Evolutionary conservation across 2,329 filamentous ascomycete genomes (phyloP), one percentile per base, ranked within the genome.

Genomic region (Colletotrichum navitas): DNA sequence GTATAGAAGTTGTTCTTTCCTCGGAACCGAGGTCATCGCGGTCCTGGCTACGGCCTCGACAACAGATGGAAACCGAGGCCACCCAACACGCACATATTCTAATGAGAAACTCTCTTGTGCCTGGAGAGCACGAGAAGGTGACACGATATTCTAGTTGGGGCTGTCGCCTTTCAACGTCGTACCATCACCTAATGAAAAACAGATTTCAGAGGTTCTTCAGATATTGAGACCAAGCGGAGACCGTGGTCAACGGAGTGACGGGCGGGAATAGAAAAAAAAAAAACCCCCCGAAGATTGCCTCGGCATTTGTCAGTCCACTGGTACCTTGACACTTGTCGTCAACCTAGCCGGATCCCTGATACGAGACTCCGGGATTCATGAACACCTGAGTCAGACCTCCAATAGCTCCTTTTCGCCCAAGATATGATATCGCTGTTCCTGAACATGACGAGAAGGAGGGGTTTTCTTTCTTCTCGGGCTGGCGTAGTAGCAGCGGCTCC

Each of bases 251-350:
- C 51, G 36, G 51, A 24, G 51, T 63, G 43, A 47, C 52, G 58
- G 58, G 63, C 34, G 52, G 10, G 43, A 52, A 32, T 36, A 36
- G n/a, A 18, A 16, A 45, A 21, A 32, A 29, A 29, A 29, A 29
- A 29, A 29, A 29, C n/a, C n/a, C n/a, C n/a, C n/a, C 29, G 65
- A 58, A 41, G 58, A 36, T 8, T 18, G 34, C 26, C 26, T 52
- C 18, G 51, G 59, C 51, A 43, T 10, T 56, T 63, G 43, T 63
- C 64, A 68, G 64, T 68, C 58, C 68, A 59, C 64, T 68, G 45
- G 14, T 58, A 63, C 36, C 24, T 45, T 51, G 29, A 51, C 43
- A 59, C 58, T 39, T 58, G 43, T 56, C 39, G 39, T 45, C 34
- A 45, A 47, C 63, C 64, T 62, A 63, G 54, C 43, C 51, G 58